Percentiles rank a stretch among this genome's conserved stretches.
Evolutionary conservation across 2,329 filamentous ascomycete genomes (phyloP).

Genomic region (Juglanconis juglandina): DNA sequence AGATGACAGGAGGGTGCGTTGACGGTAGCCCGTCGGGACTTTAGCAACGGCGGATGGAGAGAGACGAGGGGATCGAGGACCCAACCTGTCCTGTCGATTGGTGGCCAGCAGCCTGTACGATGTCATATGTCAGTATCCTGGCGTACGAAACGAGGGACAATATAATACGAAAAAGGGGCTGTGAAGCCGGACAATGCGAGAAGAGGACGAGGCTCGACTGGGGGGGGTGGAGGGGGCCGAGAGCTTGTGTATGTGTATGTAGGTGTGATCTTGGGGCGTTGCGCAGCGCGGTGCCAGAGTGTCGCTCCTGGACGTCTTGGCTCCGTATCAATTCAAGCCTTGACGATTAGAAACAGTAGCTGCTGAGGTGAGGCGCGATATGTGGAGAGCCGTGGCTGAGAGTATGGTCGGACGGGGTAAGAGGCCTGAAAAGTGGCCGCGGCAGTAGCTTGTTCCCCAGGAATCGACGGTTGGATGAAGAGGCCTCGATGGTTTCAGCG

Average conservation of each 20-base stretch:
- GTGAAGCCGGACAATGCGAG: conserved; percentile 10
- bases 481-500: conserved; percentile 17
- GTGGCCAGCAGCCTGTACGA: conserved; percentile 26
- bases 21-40: conserved; percentile 5
- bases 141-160: conserved; percentile 14
- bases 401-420: conserved; percentile 2
- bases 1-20: conserved; percentile 15
- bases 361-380: neutral
- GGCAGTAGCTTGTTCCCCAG: conserved; percentile 6
- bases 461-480: conserved; percentile 7
- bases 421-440: conserved; percentile 10
- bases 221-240: conserved; percentile 1
- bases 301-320: neutral
- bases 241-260: conserved; percentile 6
- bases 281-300: conserved; percentile 7
- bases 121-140: conserved; percentile 27
- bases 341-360: neutral
- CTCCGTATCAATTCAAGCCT: neutral
- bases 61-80: conserved; percentile 8
- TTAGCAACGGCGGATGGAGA: conserved; percentile 9
- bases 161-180: conserved; percentile 9
- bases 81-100: conserved; percentile 21
- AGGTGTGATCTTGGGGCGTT: conserved; percentile 8
- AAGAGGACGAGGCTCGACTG: conserved; percentile 6
- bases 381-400: neutral